These are phyloP conservation scores for Penicillium soppii DNA, from an alignment of 495 filamentous ascomycete species.

Conservation along the genomic window DNA sequence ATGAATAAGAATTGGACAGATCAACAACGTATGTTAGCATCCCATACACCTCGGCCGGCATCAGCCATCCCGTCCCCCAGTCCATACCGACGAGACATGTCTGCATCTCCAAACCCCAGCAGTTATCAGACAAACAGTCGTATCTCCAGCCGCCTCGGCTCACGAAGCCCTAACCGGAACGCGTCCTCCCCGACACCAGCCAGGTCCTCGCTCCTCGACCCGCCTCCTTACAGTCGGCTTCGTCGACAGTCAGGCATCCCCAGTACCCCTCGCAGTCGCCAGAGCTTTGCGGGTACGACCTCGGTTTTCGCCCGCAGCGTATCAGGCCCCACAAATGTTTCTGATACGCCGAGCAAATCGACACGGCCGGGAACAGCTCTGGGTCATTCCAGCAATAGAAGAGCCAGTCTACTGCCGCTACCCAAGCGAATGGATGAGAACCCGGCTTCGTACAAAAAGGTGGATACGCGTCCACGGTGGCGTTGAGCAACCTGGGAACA, in stretches of 20 bases:
- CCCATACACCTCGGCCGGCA: slow-evolving; percentile 36
- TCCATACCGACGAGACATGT: slow-evolving; percentile 39
- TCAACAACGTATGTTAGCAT: slow-evolving; percentile 56
- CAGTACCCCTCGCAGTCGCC: slow-evolving; percentile 39
- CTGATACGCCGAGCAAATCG: slow-evolving; percentile 35
- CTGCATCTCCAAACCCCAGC: slow-evolving; percentile 42
- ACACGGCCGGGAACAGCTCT: slow-evolving; percentile 45
- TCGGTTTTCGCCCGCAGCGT: slow-evolving; percentile 37
- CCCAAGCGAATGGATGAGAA: slow-evolving; percentile 34
- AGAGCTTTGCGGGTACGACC: slow-evolving; percentile 38
- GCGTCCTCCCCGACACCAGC: slow-evolving; percentile 31
- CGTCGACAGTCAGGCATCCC: slow-evolving; percentile 28
- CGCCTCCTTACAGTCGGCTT: slow-evolving; percentile 45
- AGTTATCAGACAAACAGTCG: slow-evolving; percentile 32
- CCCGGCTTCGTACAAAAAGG: slow-evolving; percentile 26
- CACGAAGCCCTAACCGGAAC: slow-evolving; percentile 36
- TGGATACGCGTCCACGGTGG: slow-evolving; percentile 41
- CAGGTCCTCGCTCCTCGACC: slow-evolving; percentile 32
- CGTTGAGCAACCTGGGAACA: slow-evolving; percentile 15
- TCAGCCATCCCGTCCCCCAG: slow-evolving; percentile 38
- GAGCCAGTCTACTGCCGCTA: slow-evolving; percentile 49
- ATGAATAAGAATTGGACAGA: slow-evolving; percentile 63
- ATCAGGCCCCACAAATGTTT: slow-evolving; percentile 24
- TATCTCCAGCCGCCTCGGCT: slow-evolving; percentile 39
- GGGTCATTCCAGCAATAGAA: slow-evolving; percentile 44